These are phyloP conservation scores for Tolypocladium album DNA, from an alignment of 2,329 filamentous ascomycete species.

Conservation along the genomic window DNA sequence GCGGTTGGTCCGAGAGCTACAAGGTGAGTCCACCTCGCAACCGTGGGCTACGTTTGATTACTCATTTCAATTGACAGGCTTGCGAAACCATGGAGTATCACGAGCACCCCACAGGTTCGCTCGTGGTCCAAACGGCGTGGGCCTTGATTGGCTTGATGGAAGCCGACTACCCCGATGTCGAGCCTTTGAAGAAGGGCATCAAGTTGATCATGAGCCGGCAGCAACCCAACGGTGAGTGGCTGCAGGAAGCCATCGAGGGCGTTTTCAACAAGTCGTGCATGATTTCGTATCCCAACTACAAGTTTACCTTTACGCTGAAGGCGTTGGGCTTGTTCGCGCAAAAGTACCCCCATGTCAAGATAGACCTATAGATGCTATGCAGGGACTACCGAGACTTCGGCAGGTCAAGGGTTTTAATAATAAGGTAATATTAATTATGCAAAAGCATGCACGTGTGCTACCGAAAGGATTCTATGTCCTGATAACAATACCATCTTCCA, in stretches of 20 bases:
- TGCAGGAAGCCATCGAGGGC: conserved; percentile 90
- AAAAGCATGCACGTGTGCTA: not conserved
- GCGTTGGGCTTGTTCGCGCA: conserved; percentile 81
- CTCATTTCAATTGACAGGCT: conserved; percentile 34
- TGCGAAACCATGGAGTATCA: conserved; percentile 69
- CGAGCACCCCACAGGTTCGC: conserved; percentile 64
- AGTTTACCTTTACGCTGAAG: conserved; percentile 91
- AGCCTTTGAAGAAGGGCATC: conserved; percentile 62
- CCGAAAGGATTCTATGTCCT: not conserved
- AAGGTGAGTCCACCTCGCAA: conserved; percentile 31
- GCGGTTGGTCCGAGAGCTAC: conserved; percentile 96
- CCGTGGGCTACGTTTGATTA: not conserved
- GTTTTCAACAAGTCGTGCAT: conserved; percentile 99
- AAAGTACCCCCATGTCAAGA: conserved; percentile 55
- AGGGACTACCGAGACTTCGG: not conserved
- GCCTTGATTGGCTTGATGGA: conserved; percentile 73
- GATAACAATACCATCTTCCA: too few relatives aligned
- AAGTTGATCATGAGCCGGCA: conserved; percentile 77
- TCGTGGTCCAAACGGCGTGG: conserved; percentile 95
- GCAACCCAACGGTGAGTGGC: conserved; percentile 83
- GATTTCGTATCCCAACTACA: conserved; percentile 99
- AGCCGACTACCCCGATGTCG: conserved; percentile 66
- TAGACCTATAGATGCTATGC: conserved; percentile 15
- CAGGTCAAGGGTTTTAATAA: not conserved
- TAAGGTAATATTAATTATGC: not conserved